A percentile compares a stretch with the other conserved stretches of the same genome.
Conservation (phyloP, 176 grass and related monocot species). For the Elymus sibiricus region DNA sequence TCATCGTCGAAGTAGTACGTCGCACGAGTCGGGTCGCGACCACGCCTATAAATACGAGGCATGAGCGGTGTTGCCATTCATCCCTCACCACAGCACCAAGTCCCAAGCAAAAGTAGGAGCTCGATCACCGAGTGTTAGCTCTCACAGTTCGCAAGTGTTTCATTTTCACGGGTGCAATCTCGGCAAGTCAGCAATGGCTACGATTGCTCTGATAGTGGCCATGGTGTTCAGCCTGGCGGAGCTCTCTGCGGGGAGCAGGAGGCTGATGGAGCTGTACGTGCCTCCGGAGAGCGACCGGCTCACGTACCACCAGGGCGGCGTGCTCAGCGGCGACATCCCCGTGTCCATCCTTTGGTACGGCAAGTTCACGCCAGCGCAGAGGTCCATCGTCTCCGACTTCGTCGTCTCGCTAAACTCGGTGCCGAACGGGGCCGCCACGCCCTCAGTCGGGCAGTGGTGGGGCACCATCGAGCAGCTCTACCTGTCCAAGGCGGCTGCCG, state of each 20-base stretch:
- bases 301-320: conserved; percentile 45
- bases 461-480: conserved; percentile 55
- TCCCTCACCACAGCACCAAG: conserved; percentile 8
- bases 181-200: conserved; percentile 16
- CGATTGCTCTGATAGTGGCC: not conserved
- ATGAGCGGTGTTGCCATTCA: not conserved
- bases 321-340: conserved; percentile 53
- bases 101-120: not conserved
- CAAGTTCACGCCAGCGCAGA: conserved; percentile 42
- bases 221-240: conserved; percentile 31
- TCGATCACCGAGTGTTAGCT: not conserved
- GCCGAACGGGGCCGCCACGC: not conserved
- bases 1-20: conserved; percentile 7
- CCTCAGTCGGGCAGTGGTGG: conserved; percentile 50
- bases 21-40: not conserved
- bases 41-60: conserved; percentile 22
- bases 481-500: conserved; percentile 27
- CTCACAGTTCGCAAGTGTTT: not conserved
- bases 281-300: conserved; percentile 41
- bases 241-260: conserved; percentile 42
- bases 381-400: conserved; percentile 59
- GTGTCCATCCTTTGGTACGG: conserved; percentile 67
- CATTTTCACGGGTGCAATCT: not conserved
- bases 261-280: conserved; percentile 40
- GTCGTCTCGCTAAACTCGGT: conserved; percentile 37